phyloP scores from a whole-genome alignment of 2,329 filamentous ascomycete genomes.

The Apiospora pterosperma region DNA sequence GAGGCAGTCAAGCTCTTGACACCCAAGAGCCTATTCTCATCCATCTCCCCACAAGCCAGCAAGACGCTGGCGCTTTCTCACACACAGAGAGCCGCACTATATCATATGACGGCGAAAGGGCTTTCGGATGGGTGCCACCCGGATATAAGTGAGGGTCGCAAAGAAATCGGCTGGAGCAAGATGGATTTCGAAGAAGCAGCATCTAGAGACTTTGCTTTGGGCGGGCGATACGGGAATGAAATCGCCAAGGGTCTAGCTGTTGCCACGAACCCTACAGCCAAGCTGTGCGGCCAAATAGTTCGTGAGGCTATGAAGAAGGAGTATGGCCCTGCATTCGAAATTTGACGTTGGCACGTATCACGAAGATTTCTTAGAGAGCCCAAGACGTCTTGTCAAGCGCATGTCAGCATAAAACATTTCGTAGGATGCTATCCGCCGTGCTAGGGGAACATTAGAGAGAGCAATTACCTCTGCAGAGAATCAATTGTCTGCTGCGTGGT shows the following conservation, averaged over 20 bases:
- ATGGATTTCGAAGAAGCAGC: constrained; percentile 61
- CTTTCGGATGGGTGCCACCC: constrained; percentile 33
- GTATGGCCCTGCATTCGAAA: constrained; percentile 50
- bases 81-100: constrained; percentile 67
- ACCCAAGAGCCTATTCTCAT: constrained; percentile 44
- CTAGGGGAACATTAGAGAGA: not conserved
- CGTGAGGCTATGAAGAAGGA: constrained; percentile 68
- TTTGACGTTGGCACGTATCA: constrained; percentile 20
- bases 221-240: constrained; percentile 62
- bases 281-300: constrained; percentile 67
- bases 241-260: constrained; percentile 63
- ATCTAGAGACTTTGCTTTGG: constrained; percentile 60
- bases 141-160: constrained; percentile 35
- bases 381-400: not conserved
- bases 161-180: constrained; percentile 47
- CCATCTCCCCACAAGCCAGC: constrained; percentile 61
- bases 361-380: not conserved
- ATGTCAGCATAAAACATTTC: not conserved
- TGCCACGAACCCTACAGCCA: constrained; percentile 64
- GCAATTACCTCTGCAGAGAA: constrained; percentile 38
- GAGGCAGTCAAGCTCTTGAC: constrained; percentile 56
- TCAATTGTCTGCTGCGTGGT: constrained; percentile 48
- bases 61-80: constrained; percentile 67
- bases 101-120: constrained; percentile 54
- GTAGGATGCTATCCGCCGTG: not conserved